These are phyloP conservation scores for Nicotiana sylvestris DNA, from an alignment of 257 asterid species.

Conservation along the genomic window DNA sequence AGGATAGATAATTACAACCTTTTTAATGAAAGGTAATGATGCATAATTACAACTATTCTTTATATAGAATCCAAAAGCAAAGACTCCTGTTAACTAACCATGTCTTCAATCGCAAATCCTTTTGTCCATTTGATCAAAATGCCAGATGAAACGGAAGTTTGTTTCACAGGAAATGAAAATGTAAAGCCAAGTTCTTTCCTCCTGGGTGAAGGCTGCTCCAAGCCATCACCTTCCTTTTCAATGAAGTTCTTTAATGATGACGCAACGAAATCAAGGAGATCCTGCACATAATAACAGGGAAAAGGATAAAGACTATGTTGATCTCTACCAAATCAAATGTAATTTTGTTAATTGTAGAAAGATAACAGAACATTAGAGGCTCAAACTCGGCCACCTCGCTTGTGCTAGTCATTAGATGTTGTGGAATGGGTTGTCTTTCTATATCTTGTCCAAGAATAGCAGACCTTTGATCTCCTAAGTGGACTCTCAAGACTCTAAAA, in stretches of 20 bases:
- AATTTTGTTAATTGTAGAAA: neutral
- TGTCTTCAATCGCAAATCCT: constrained; percentile 65
- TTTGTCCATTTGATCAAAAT: constrained; percentile 74
- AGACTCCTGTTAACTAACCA: constrained; percentile 42
- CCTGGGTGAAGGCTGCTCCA: constrained; percentile 29
- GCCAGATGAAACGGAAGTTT: constrained; percentile 64
- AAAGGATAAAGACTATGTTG: neutral
- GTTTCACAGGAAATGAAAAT: constrained; percentile 81
- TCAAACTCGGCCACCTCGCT: constrained; percentile 44
- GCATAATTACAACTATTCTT: neutral
- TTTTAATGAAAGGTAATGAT: neutral
- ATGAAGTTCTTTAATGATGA: constrained; percentile 50
- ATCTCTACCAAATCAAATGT: neutral
- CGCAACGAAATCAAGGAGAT: constrained; percentile 78
- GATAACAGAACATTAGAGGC: neutral
- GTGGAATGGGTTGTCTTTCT: constrained; percentile 52
- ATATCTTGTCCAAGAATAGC: constrained; percentile 41
- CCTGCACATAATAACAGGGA: constrained; percentile 35
- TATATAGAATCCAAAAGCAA: neutral
- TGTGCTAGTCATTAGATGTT: constrained; percentile 50
- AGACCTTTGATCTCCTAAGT: constrained; percentile 56
- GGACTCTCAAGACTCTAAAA: constrained; percentile 61
- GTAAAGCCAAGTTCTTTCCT: constrained; percentile 77
- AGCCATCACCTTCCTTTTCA: constrained; percentile 43
- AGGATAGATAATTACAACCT: neutral